Evolutionary conservation across 345 rosid genomes (phyloP).

Genomic region (Moricandia arvensis): DNA sequence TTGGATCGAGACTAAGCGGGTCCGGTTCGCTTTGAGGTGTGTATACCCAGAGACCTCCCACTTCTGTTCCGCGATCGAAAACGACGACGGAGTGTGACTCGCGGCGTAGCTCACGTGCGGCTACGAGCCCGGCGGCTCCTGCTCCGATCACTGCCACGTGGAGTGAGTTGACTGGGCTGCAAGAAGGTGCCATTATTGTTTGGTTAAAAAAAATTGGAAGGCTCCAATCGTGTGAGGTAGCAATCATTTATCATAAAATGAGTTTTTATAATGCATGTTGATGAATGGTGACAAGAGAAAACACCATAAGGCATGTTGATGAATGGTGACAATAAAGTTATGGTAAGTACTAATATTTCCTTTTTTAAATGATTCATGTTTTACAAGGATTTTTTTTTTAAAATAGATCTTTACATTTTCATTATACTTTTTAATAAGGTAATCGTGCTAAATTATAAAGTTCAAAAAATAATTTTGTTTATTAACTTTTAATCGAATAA

Average conservation of each 20-base stretch:
- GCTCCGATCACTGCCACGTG: slow-evolving; percentile 89
- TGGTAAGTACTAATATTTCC: too few species aligned
- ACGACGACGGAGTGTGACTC: slow-evolving; percentile 72
- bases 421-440: too few species aligned
- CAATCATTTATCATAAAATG: neutral
- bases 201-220: neutral
- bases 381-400: too few species aligned
- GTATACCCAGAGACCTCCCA: slow-evolving; percentile 90
- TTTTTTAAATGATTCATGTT: too few species aligned
- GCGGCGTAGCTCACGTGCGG: slow-evolving; percentile 67
- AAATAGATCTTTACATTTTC: too few species aligned
- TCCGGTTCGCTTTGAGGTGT: slow-evolving; percentile 55
- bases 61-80: slow-evolving; percentile 54
- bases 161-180: slow-evolving; percentile 13
- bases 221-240: neutral
- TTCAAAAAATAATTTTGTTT: too few species aligned
- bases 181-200: slow-evolving; percentile 26
- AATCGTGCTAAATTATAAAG: too few species aligned
- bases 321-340: too few species aligned
- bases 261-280: neutral
- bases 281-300: neutral
- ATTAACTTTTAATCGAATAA: too few species aligned
- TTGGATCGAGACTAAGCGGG: slow-evolving; percentile 63
- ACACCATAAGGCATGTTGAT: too few species aligned
- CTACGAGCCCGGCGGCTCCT: slow-evolving; percentile 79